A percentile compares a stretch with the other conserved stretches of the same genome.
Evolutionary conservation across 108 stramenopile genomes (phyloP).

Genomic region (Cyclotella atomus): DNA sequence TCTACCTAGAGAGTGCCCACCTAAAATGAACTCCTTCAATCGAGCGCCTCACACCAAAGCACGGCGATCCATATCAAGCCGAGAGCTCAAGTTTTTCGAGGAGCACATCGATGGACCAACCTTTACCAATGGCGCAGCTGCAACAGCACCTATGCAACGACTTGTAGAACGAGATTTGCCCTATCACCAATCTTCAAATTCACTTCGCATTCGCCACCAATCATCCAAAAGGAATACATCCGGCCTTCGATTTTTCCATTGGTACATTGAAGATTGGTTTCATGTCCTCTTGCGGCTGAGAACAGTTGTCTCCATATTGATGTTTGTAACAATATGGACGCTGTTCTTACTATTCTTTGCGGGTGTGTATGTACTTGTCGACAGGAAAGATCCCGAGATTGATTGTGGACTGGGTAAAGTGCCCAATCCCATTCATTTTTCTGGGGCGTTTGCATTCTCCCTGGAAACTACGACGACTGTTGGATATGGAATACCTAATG

Average conservation of each 20-base stretch:
- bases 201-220: constrained; percentile 39
- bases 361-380: constrained; percentile 58
- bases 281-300: constrained; percentile 71
- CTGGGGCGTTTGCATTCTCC: constrained; percentile 77
- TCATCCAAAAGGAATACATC: neutral
- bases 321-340: constrained; percentile 70
- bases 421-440: constrained; percentile 39
- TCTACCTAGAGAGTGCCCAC: neutral
- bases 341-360: constrained; percentile 67
- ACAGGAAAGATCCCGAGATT: constrained; percentile 29
- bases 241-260: constrained; percentile 15
- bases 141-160: constrained; percentile 47
- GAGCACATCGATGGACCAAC: neutral
- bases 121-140: neutral
- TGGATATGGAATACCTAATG: constrained; percentile 60
- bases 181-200: constrained; percentile 66
- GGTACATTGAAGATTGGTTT: constrained; percentile 72
- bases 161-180: constrained; percentile 68
- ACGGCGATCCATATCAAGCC: neutral
- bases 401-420: constrained; percentile 68
- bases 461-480: constrained; percentile 87
- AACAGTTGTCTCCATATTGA: constrained; percentile 35
- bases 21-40: constrained; percentile 16
- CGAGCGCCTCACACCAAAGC: constrained; percentile 14
- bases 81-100: neutral